Conservation (phyloP, 139 green algal genomes). For the Closterium sp. region DNA sequence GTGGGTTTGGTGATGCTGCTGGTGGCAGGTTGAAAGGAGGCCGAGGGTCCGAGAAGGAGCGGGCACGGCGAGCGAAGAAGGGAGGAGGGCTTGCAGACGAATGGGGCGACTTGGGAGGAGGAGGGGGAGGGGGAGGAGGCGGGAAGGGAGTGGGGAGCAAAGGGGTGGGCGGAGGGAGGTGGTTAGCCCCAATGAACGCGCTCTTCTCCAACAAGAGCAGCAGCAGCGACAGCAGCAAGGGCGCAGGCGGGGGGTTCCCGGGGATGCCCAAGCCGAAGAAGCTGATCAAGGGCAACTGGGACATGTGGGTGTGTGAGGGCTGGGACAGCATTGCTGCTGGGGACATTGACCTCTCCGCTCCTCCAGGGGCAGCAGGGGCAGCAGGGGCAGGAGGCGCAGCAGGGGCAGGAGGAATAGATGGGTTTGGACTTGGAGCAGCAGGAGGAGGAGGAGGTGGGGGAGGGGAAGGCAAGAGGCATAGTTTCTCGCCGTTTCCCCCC, state of each 20-base stretch:
- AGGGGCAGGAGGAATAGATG: not conserved
- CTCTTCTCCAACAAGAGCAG: not conserved
- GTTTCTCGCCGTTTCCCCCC: not conserved
- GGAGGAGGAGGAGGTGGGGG: not conserved
- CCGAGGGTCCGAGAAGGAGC: not conserved
- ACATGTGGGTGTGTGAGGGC: not conserved
- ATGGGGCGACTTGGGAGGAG: not conserved
- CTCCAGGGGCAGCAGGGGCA: not conserved
- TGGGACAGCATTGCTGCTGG: not conserved
- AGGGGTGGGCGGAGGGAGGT: not conserved
- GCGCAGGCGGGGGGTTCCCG: not conserved
- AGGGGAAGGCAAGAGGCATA: not conserved
- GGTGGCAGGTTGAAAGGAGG: not conserved
- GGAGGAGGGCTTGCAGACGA: not conserved
- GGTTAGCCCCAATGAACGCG: not conserved
- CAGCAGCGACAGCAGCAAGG: not conserved
- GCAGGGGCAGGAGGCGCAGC: not conserved
- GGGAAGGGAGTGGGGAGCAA: not conserved
- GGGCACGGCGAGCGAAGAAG: not conserved
- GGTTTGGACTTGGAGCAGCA: not conserved
- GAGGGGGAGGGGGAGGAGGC: not conserved
- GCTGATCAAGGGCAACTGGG: not conserved
- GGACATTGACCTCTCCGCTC: not conserved
- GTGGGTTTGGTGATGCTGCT: not conserved
- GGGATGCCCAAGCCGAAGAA: not conserved